These are phyloP conservation scores for Peribolospora baueri DNA, from an alignment of 768 basidiomycete genomes.

Conservation along the genomic window DNA sequence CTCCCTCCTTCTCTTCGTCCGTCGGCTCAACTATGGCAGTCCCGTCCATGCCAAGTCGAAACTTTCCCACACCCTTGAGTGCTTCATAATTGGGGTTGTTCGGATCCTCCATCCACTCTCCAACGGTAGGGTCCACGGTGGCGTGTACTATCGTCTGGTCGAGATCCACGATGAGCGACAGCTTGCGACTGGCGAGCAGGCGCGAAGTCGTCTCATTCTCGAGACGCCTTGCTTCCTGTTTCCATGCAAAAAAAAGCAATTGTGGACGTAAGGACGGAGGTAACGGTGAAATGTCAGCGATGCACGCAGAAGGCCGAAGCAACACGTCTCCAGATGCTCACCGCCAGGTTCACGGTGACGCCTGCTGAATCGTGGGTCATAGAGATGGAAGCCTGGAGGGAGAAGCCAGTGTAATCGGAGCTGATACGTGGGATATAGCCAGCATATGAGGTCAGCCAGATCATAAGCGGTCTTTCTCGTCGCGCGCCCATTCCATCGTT, in stretches of 20 bases:
- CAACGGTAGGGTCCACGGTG: constrained; percentile 92
- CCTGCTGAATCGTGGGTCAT: constrained; percentile 65
- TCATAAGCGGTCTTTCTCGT: too few species aligned
- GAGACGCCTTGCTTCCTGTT: constrained; percentile 56
- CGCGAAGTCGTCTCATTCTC: constrained; percentile 59
- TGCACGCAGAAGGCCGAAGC: not conserved
- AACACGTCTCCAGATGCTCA: constrained; percentile 2
- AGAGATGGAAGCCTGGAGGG: constrained; percentile 62
- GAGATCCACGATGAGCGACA: constrained; percentile 90
- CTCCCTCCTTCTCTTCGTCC: constrained; percentile 6
- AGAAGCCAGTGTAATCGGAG: constrained; percentile 65
- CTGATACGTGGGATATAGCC: constrained; percentile 20
- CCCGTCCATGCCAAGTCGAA: constrained; percentile 58
- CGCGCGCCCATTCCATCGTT: not conserved
- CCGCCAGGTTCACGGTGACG: constrained; percentile 4
- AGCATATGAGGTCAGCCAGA: not conserved
- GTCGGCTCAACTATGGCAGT: constrained; percentile 21
- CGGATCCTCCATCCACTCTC: constrained; percentile 72
- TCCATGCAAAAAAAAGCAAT: not conserved
- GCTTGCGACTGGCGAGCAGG: constrained; percentile 46
- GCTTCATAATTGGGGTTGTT: constrained; percentile 86
- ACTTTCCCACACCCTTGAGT: constrained; percentile 68
- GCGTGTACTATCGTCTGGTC: constrained; percentile 99
- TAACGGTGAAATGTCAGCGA: not conserved
- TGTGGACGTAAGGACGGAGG: not conserved